Evolutionary conservation across 768 basidiomycete genomes (phyloP).

Genomic region (Boletus huronensis): DNA sequence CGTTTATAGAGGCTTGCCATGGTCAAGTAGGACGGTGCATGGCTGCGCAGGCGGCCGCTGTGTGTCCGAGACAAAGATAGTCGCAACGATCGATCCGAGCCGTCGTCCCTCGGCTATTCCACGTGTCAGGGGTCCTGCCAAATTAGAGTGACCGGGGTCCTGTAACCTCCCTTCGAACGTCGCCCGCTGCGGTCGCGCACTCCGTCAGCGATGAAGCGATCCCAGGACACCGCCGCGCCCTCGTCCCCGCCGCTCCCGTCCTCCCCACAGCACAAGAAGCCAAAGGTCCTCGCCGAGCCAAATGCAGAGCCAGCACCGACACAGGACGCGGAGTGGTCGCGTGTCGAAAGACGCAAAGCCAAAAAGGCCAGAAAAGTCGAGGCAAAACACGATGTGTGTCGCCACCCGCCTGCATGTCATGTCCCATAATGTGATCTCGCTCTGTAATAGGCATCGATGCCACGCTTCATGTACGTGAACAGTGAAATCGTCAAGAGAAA

Average conservation of each 20-base stretch:
- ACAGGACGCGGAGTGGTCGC: conserved; percentile 54
- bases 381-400: conserved; percentile 57
- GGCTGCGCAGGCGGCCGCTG: too few species aligned
- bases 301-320: background rate
- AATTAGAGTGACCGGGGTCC: conserved; percentile 1
- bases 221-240: conserved; percentile 18
- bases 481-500: conserved; percentile 69
- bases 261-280: conserved; percentile 37
- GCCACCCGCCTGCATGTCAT: background rate
- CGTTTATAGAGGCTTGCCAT: background rate
- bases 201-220: conserved; percentile 28
- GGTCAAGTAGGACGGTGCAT: background rate
- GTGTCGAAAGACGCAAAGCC: conserved; percentile 66
- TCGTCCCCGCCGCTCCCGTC: conserved; percentile 14
- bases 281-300: conserved; percentile 29
- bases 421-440: background rate
- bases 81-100: too few species aligned
- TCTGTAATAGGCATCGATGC: conserved; percentile 33
- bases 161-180: background rate
- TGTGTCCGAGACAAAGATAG: too few species aligned
- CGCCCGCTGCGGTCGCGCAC: background rate
- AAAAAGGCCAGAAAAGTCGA: conserved; percentile 65
- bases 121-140: background rate
- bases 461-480: conserved; percentile 79
- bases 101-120: too few species aligned